A percentile compares a stretch with the other conserved stretches of the same genome.
phyloP scores from a whole-genome alignment of 306 rosid genomes.

The Lagenaria siceraria region DNA sequence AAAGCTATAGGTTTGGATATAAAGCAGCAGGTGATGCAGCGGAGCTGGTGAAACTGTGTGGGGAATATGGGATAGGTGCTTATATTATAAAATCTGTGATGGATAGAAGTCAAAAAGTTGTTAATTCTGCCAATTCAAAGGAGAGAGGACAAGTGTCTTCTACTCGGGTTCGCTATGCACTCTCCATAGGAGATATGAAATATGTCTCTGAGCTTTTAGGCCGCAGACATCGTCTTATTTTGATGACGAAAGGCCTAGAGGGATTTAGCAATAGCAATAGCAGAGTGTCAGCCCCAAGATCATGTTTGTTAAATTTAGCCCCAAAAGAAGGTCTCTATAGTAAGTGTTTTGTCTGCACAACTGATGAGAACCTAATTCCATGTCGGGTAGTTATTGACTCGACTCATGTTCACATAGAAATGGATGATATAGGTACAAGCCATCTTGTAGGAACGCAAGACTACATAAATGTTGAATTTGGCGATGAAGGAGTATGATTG shows the following conservation, averaged over 20 bases:
- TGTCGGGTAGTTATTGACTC: conserved; percentile 64
- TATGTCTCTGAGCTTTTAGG: conserved; percentile 84
- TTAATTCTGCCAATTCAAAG: conserved; percentile 30
- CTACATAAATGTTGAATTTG: conserved; percentile 62
- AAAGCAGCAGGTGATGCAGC: conserved; percentile 82
- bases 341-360: conserved; percentile 35
- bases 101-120: conserved; percentile 47
- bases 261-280: conserved; percentile 22
- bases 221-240: conserved; percentile 56
- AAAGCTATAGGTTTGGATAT: conserved; percentile 90
- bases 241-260: conserved; percentile 34
- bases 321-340: conserved; percentile 88
- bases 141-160: conserved; percentile 92
- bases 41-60: conserved; percentile 66
- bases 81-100: conserved; percentile 77
- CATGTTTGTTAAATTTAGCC: conserved; percentile 59
- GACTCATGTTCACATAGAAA: conserved; percentile 52
- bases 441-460: conserved; percentile 30
- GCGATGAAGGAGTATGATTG: conserved; percentile 34
- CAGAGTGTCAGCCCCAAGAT: conserved; percentile 51
- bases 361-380: conserved; percentile 25
- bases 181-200: conserved; percentile 65
- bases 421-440: conserved; percentile 21
- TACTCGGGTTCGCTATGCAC: conserved; percentile 75
- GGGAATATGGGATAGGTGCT: conserved; percentile 64